These are phyloP conservation scores for Ustilago vetiveriae DNA, from an alignment of 1,284 basidiomycete genomes.

Conservation along the genomic window DNA sequence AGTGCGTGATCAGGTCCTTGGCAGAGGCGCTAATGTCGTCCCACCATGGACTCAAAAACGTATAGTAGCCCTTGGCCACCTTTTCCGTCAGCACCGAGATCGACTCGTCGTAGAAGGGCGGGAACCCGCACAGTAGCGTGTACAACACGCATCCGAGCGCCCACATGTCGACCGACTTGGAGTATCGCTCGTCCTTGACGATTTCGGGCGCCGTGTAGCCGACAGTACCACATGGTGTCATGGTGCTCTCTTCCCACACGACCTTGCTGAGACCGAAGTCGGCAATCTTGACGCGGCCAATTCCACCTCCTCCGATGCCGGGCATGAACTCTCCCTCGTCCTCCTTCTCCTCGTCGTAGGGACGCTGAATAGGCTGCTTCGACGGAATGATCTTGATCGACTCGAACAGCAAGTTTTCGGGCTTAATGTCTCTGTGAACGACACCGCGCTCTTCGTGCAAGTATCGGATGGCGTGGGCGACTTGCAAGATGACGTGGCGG, in stretches of 20 bases:
- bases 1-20: constrained; percentile 93
- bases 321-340: constrained; percentile 96
- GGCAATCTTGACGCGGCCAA: constrained; percentile 97
- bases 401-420: constrained; percentile 95
- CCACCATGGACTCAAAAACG: constrained; percentile 99
- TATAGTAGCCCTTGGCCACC: constrained; percentile 96
- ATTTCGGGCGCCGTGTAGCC: constrained; percentile 99
- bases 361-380: constrained; percentile 75
- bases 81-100: constrained; percentile 98
- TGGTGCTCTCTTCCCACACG: constrained; percentile 98
- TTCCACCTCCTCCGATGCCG: constrained; percentile 92
- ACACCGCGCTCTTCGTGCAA: constrained; percentile 98
- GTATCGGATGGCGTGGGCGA: constrained; percentile 92
- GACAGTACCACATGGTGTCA: constrained; percentile 98
- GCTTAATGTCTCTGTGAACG: constrained; percentile 98
- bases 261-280: constrained; percentile 98
- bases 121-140: constrained; percentile 97
- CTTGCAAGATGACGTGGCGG: constrained; percentile 94
- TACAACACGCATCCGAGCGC: constrained; percentile 98
- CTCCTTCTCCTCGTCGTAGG: constrained; percentile 98
- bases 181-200: constrained; percentile 98
- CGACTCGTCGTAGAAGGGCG: constrained; percentile 97
- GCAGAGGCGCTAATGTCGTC: constrained; percentile 90
- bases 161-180: constrained; percentile 99
- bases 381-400: constrained; percentile 92